Conservation (phyloP, 371 early-diverging fungal species). For the Cokeromyces recurvatus region DNA sequence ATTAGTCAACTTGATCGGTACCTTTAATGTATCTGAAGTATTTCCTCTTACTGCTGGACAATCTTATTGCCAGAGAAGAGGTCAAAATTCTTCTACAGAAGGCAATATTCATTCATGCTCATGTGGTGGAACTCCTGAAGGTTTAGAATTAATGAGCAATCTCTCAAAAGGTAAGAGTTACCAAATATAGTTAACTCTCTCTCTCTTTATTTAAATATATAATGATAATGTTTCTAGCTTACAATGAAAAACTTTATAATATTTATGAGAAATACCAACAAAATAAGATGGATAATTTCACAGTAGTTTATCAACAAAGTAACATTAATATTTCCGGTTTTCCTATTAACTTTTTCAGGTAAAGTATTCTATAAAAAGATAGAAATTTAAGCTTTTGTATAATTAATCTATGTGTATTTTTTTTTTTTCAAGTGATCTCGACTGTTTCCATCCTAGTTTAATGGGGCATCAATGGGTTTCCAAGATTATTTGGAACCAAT, state of each 20-base stretch:
- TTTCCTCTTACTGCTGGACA: conserved; percentile 14
- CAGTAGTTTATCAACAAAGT: conserved; percentile 19
- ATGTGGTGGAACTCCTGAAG: conserved; percentile 15
- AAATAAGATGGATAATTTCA: conserved; percentile 15
- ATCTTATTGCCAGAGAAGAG: conserved; percentile 1
- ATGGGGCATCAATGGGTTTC: conserved; percentile 11
- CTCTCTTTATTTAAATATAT: too few species aligned
- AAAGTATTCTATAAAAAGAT: not conserved
- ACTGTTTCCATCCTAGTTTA: conserved; percentile 16
- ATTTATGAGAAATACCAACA: conserved; percentile 23
- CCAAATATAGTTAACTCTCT: too few species aligned
- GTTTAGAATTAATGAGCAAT: conserved; percentile 12
- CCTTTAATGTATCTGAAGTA: conserved; percentile 23
- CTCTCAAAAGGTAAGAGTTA: conserved; percentile 18
- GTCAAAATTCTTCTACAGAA: not conserved
- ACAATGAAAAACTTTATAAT: conserved; percentile 9
- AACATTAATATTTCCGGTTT: conserved; percentile 21
- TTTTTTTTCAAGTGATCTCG: conserved; percentile 11
- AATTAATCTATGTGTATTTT: not conserved
- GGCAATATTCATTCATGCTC: not conserved
- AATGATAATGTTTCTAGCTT: conserved; percentile 10
- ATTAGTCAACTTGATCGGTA: conserved; percentile 21
- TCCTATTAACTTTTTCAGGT: conserved; percentile 23
- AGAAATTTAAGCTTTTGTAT: too few species aligned
- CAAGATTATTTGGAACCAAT: conserved; percentile 12